Evolutionary conservation across 2,329 filamentous ascomycete species (phyloP).

Genomic region (Colletotrichum karsti): DNA sequence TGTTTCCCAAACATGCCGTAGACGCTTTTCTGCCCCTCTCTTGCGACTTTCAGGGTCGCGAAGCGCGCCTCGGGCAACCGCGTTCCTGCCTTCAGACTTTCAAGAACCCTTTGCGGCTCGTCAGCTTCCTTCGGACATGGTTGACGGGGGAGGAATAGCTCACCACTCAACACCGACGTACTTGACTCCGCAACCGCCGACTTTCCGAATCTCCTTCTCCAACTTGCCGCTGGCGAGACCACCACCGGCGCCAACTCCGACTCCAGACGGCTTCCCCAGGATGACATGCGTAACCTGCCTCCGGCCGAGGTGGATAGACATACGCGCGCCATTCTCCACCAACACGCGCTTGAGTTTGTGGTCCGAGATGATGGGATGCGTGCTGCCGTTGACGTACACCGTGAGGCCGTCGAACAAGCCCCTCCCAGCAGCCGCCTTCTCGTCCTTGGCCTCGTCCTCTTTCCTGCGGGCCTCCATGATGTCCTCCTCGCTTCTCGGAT

Average conservation of each 20-base stretch:
- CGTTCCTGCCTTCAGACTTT: constrained; percentile 80
- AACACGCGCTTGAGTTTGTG: constrained; percentile 85
- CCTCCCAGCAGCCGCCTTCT: constrained; percentile 32
- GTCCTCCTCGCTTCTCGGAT: constrained; percentile 35
- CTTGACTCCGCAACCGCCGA: constrained; percentile 76
- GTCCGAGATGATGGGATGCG: constrained; percentile 82
- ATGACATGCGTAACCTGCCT: constrained; percentile 87
- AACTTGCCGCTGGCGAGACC: constrained; percentile 81
- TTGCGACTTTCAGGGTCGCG: constrained; percentile 67
- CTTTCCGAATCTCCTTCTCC: constrained; percentile 78
- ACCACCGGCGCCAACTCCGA: constrained; percentile 69
- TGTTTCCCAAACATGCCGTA: constrained; percentile 52
- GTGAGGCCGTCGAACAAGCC: constrained; percentile 75
- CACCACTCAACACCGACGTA: constrained; percentile 86
- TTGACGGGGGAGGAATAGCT: constrained; percentile 36
- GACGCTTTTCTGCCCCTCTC: constrained; percentile 71
- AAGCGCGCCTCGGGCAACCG: constrained; percentile 80
- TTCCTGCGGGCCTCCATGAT: constrained; percentile 42
- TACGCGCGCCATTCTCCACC: constrained; percentile 74
- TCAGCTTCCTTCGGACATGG: background rate
- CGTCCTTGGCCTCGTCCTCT: constrained; percentile 61
- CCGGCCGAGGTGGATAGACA: constrained; percentile 76
- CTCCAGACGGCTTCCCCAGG: constrained; percentile 67
- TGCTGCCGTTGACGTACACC: constrained; percentile 90
- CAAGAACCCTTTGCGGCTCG: constrained; percentile 69